A percentile compares a stretch with the other conserved stretches of the same genome.
Evolutionary conservation across 1,284 basidiomycete genomes (phyloP).

Genomic region (Volvariella volvacea): DNA sequence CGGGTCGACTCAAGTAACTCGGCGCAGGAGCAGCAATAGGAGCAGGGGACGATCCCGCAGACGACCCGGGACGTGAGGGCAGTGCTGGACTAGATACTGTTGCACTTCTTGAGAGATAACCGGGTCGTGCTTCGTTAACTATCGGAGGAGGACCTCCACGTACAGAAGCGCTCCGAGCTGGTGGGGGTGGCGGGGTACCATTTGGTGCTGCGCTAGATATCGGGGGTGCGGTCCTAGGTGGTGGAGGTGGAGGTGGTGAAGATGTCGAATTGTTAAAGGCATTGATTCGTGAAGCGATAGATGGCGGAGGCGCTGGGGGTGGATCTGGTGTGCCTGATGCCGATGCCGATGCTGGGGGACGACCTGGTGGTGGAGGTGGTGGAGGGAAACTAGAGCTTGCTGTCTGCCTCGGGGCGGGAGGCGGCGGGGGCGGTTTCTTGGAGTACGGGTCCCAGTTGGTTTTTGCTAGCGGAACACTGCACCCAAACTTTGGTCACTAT

Average conservation of each 20-base stretch:
- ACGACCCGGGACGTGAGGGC: conserved; percentile 1
- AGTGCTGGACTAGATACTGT: too few species aligned
- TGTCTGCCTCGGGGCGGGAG: conserved; percentile 26
- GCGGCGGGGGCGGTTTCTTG: conserved; percentile 36
- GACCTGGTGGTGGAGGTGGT: conserved; percentile 24
- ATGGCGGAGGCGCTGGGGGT: not conserved
- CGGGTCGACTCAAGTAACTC: too few species aligned
- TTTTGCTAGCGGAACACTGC: conserved; percentile 44
- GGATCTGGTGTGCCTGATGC: not conserved
- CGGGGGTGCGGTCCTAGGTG: conserved; percentile 5
- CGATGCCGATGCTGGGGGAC: conserved; percentile 11
- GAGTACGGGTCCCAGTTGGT: conserved; percentile 56
- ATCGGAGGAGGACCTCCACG: conserved; percentile 16
- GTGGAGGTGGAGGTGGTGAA: conserved; percentile 8
- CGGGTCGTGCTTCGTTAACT: conserved; percentile 17
- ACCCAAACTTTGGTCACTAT: not conserved
- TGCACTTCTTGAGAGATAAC: conserved; percentile 2
- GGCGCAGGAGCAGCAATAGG: not conserved
- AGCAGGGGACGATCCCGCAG: not conserved
- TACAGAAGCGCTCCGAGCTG: conserved; percentile 11
- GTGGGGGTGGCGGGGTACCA: conserved; percentile 6
- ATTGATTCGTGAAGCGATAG: not conserved
- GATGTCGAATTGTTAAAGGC: conserved; percentile 1
- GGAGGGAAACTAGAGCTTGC: conserved; percentile 11
- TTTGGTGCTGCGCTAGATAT: not conserved